Base-by-base conservation (phyloP, 2,329 filamentous ascomycete species). In the Trichoderma pleuroti region DNA sequence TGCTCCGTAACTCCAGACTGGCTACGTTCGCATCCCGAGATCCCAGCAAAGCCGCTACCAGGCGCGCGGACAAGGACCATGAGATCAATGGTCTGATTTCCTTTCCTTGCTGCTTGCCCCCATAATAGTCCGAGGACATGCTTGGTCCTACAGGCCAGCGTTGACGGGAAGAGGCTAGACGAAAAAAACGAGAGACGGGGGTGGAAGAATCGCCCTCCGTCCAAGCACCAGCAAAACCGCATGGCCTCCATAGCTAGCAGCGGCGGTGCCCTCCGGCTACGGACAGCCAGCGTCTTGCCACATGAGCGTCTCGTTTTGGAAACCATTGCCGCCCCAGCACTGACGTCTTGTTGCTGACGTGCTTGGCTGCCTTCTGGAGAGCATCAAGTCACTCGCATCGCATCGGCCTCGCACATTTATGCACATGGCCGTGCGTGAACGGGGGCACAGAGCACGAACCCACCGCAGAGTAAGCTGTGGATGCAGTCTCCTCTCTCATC, bases 381-480 rank as follows among this genome's bases (percentile, higher is more conserved):
- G 14, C 18, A 49, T 49, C 26, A 46, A 49, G 36, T 32, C 36
- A 30, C 39, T 49, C 39, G 61, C 28, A 49, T 49, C 56, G n/a
- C 28, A 49, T 49, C 56, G n/a, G 66, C 42, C 52, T 68, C 66
- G 54, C 65, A 46, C 54, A 57, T 57, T 30, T 59, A 68, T 68
- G 66, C 66, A 68, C 32, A 52, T 52, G 66, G 66, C 56, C 66
- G 56, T 52, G 56, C 66, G 65, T 49, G 36, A 68, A 61, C 39
- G 46, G 66, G 66, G 66, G 56, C 66, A 61, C 66, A 26, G 12
- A 68, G 66, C 26, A 61, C 66, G 54, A 68, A 61, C 66, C 66
- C 66, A 49, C 66, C 39, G 65, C 65, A 68, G 34, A 61, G 65
- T 68, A 68, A 68, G 66, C 66, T 68, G 66, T 61, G 66, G 36